Conservation (phyloP, 148 eudicot species). For the Talinum fruticosum region DNA sequence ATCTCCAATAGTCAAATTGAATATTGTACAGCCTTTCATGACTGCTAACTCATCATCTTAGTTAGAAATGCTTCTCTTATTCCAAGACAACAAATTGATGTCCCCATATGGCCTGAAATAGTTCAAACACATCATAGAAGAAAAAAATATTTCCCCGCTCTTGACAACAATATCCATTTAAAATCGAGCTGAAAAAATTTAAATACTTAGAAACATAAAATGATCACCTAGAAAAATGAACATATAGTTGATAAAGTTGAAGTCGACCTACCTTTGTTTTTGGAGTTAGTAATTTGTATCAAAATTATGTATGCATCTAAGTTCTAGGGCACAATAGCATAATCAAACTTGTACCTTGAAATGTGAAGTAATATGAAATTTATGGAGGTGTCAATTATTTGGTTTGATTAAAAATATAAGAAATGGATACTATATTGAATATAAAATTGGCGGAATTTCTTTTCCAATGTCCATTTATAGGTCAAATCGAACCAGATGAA, state of each 20-base stretch:
- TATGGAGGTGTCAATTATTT: not conserved
- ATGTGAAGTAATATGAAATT: too few relatives aligned
- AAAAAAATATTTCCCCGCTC: too few relatives aligned
- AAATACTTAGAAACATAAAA: not conserved
- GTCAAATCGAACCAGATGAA: too few relatives aligned
- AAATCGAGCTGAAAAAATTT: not conserved
- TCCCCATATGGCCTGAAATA: slow-evolving; percentile 53
- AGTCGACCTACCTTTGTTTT: too few relatives aligned
- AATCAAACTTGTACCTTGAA: not conserved
- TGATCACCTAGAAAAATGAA: too few relatives aligned
- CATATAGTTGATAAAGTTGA: too few relatives aligned
- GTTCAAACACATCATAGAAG: not conserved
- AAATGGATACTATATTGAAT: too few relatives aligned
- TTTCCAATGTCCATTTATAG: too few relatives aligned
- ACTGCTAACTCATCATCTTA: slow-evolving; percentile 17
- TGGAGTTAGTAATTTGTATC: too few relatives aligned
- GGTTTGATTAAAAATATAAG: not conserved
- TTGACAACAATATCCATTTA: not conserved
- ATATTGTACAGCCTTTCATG: not conserved
- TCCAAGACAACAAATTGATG: slow-evolving; percentile 43
- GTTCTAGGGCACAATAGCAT: not conserved
- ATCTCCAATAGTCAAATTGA: not conserved
- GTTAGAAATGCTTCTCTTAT: slow-evolving; percentile 39
- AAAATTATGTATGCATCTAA: too few relatives aligned
- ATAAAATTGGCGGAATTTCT: too few relatives aligned